phyloP scores from a whole-genome alignment of 306 rosid genomes.

The Biancaea sappan region DNA sequence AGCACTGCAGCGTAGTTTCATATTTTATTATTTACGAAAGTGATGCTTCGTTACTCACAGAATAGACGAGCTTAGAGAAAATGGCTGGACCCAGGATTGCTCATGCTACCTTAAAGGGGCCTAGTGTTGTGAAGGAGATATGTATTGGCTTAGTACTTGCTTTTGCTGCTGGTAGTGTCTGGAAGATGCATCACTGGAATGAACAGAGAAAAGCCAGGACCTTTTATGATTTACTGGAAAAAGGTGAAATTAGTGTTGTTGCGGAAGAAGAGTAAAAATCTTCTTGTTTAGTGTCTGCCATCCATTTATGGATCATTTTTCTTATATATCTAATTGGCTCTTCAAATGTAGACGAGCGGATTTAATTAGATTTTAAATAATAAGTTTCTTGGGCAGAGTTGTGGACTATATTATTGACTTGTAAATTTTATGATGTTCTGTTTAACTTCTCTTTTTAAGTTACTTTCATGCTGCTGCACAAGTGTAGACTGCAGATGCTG shows the following conservation, averaged over 20 bases:
- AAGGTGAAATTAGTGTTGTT: conserved; percentile 88
- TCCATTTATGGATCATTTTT: conserved; percentile 31
- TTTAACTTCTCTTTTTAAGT: background rate
- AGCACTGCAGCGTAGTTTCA: conserved; percentile 3
- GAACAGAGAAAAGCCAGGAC: conserved; percentile 80
- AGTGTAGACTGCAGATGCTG: no score
- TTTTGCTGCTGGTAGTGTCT: conserved; percentile 68
- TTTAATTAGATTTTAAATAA: conserved; percentile 39
- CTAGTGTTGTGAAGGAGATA: conserved; percentile 93
- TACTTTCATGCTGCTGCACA: conserved; percentile 18
- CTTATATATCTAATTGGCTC: conserved; percentile 40
- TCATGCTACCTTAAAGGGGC: conserved; percentile 91
- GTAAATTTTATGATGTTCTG: conserved; percentile 28
- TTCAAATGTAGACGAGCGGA: conserved; percentile 45
- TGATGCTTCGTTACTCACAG: conserved; percentile 35
- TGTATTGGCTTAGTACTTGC: conserved; percentile 56
- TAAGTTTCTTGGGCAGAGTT: conserved; percentile 43
- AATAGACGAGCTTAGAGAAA: conserved; percentile 29
- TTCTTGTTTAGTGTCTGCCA: conserved; percentile 21
- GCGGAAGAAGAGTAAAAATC: conserved; percentile 56
- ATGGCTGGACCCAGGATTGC: conserved; percentile 89
- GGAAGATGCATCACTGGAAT: conserved; percentile 99
- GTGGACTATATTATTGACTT: conserved; percentile 35
- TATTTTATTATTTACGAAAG: background rate
- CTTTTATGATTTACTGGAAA: conserved; percentile 83